A percentile compares a stretch with the other conserved stretches of the same genome.
Conservation (phyloP, 2,329 filamentous ascomycete species). For the Scolecobasidium constrictum region DNA sequence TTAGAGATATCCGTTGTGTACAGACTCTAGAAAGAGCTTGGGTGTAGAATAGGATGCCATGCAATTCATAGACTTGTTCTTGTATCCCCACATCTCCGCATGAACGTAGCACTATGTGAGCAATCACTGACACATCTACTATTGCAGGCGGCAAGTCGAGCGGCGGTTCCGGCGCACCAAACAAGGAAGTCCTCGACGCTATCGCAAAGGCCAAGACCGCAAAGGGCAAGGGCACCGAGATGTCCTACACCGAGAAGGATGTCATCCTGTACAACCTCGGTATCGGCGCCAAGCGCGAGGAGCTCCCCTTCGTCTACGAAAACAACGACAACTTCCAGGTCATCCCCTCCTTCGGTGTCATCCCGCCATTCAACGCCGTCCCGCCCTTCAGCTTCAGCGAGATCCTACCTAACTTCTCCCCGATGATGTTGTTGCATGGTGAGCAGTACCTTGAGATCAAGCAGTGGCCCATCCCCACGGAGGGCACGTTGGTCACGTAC, state of each 20-base stretch:
- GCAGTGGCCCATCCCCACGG: slow-evolving; percentile 83
- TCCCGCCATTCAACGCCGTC: slow-evolving; percentile 81
- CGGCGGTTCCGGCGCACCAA: neutral
- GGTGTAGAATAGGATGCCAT: neutral
- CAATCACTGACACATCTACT: too few relatives aligned
- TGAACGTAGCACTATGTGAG: too few relatives aligned
- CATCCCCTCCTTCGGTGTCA: slow-evolving; percentile 87
- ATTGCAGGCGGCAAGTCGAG: neutral
- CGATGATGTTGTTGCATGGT: slow-evolving; percentile 97
- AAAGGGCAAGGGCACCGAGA: slow-evolving; percentile 7
- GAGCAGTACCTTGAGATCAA: slow-evolving; percentile 95
- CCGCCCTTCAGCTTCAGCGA: slow-evolving; percentile 69
- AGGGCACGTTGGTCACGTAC: slow-evolving; percentile 62
- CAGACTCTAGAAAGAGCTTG: neutral
- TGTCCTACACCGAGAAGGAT: slow-evolving; percentile 7
- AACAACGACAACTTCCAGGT: slow-evolving; percentile 85
- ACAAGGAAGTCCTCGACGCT: slow-evolving; percentile 4
- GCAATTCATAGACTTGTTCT: neutral
- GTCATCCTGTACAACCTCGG: slow-evolving; percentile 49
- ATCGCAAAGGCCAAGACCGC: slow-evolving; percentile 8
- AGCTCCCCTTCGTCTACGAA: slow-evolving; percentile 83
- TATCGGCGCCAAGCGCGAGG: slow-evolving; percentile 79
- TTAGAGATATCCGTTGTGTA: neutral
- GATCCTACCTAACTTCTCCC: slow-evolving; percentile 88
- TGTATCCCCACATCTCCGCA: too few relatives aligned